Percentiles rank a stretch among this genome's conserved stretches.
These are phyloP conservation scores for Bauhinia variegata DNA, from an alignment of 306 rosid genomes.

Conservation along the genomic window DNA sequence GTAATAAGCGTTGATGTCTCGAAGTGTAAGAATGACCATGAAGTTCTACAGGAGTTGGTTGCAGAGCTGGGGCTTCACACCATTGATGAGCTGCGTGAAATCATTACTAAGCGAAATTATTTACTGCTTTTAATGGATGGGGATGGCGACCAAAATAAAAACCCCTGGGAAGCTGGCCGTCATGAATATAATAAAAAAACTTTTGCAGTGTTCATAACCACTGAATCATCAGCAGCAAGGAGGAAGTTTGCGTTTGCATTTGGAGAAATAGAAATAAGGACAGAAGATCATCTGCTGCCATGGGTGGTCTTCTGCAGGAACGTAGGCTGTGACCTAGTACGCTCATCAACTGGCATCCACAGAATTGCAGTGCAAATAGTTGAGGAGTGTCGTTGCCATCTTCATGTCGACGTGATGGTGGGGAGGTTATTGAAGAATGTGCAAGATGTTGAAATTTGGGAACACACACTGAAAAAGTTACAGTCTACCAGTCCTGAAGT, in stretches of 20 bases:
- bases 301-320: background rate
- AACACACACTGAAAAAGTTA: background rate
- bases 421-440: background rate
- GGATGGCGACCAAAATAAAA: background rate
- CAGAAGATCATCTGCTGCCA: background rate
- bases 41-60: background rate
- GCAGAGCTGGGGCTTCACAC: background rate
- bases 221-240: background rate
- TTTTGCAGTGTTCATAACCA: background rate
- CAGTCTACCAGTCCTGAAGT: background rate
- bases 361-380: background rate
- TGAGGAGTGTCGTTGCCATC: background rate
- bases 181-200: background rate
- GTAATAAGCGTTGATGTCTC: background rate
- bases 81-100: too few relatives aligned
- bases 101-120: too few relatives aligned
- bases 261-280: background rate
- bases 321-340: background rate
- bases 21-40: background rate
- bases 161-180: background rate
- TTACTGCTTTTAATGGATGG: background rate
- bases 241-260: background rate
- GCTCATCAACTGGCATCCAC: background rate
- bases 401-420: background rate
- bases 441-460: background rate